phyloP scores from a whole-genome alignment of 148 eudicot species.

The Chenopodium quinoa region DNA sequence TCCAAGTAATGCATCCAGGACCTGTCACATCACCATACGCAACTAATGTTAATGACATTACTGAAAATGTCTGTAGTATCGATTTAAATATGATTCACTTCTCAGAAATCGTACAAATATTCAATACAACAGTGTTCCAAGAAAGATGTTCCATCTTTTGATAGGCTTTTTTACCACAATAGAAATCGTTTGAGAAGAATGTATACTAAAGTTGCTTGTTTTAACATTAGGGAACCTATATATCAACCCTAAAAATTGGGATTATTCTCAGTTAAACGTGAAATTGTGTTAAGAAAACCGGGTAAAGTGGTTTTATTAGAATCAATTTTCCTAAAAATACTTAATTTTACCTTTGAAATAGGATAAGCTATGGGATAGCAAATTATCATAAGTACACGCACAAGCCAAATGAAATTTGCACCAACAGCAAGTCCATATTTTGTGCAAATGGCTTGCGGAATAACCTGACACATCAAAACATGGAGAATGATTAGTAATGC shows the following conservation, averaged over 20 bases:
- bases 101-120: background rate
- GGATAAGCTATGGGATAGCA: conserved; percentile 93
- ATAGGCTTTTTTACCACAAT: background rate
- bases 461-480: conserved; percentile 42
- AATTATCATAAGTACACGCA: conserved; percentile 72
- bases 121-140: background rate
- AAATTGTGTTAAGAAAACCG: too few species aligned
- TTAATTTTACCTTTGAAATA: conserved; percentile 66
- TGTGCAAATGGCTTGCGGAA: conserved; percentile 94
- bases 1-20: conserved; percentile 75
- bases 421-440: conserved; percentile 97
- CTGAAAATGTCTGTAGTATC: background rate
- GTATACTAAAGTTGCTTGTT: background rate
- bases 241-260: background rate
- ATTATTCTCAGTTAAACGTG: too few species aligned
- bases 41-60: background rate
- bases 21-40: conserved; percentile 36
- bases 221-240: background rate
- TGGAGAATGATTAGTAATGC: background rate
- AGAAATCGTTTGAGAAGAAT: background rate
- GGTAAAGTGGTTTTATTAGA: too few species aligned
- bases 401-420: conserved; percentile 85
- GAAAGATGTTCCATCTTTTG: background rate
- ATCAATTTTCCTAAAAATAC: background rate
- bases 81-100: background rate